Conservation (phyloP, 495 filamentous ascomycete species). For the Hypoxylon lienhwacheense region DNA sequence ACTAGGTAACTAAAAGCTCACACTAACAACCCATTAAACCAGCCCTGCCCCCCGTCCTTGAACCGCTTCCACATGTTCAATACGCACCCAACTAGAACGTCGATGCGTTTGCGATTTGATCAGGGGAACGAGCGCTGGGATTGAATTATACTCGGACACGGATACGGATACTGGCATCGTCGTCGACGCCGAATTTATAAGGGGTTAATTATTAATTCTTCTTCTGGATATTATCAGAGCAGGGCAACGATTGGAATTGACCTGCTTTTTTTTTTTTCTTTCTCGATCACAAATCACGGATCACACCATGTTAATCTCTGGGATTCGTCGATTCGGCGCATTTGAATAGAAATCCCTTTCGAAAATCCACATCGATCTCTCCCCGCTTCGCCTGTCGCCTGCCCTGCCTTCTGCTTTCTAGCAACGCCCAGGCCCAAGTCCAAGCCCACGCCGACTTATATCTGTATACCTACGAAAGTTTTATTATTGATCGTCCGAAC, state of each 20-base stretch:
- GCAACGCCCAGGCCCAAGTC: conserved; percentile 1
- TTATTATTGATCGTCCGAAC: conserved; percentile 11
- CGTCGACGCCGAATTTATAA: background rate
- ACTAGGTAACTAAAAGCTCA: too few relatives aligned
- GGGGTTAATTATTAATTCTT: background rate
- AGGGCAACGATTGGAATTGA: background rate
- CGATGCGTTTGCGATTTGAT: conserved; percentile 12
- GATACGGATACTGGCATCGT: background rate
- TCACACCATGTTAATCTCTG: conserved; percentile 14
- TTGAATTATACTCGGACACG: background rate
- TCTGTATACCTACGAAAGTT: too few relatives aligned
- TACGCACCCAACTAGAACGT: conserved; percentile 9
- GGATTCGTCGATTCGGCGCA: conserved; percentile 6
- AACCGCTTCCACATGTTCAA: conserved; percentile 5
- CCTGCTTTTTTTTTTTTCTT: background rate
- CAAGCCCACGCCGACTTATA: too few relatives aligned
- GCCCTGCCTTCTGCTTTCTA: background rate
- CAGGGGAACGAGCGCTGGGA: background rate
- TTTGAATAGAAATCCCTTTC: conserved; percentile 8
- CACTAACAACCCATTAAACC: too few relatives aligned
- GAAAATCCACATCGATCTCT: conserved; percentile 6
- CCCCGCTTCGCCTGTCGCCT: conserved; percentile 1
- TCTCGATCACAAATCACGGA: too few relatives aligned
- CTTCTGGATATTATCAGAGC: conserved; percentile 1
- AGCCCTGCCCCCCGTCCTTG: too few relatives aligned